These are phyloP conservation scores for Phytophthora kernoviae DNA, from an alignment of 352 stramenopile species.

Conservation along the genomic window DNA sequence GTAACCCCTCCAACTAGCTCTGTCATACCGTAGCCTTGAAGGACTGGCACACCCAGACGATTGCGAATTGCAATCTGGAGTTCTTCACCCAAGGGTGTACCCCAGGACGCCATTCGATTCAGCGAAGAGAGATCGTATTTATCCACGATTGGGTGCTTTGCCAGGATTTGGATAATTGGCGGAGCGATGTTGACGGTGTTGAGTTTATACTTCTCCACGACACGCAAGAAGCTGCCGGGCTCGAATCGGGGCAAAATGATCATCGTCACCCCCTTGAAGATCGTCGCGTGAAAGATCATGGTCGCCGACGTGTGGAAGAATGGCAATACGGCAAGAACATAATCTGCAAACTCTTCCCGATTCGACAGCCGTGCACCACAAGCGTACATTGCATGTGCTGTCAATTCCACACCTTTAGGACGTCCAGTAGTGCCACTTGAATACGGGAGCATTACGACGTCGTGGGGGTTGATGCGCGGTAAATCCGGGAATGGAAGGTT, in stretches of 20 bases:
- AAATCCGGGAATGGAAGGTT: slow-evolving; percentile 20
- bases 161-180: slow-evolving; percentile 74
- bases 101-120: slow-evolving; percentile 69
- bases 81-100: slow-evolving; percentile 79
- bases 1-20: slow-evolving; percentile 42
- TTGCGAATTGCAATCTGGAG: slow-evolving; percentile 57
- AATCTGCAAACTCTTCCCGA: slow-evolving; percentile 36
- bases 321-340: slow-evolving; percentile 74
- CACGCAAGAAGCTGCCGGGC: slow-evolving; percentile 83
- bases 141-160: slow-evolving; percentile 86
- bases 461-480: slow-evolving; percentile 16
- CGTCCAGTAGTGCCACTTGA: slow-evolving; percentile 92
- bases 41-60: slow-evolving; percentile 56
- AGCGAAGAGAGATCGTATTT: slow-evolving; percentile 85
- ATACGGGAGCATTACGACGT: slow-evolving; percentile 76
- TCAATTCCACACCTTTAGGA: slow-evolving; percentile 89
- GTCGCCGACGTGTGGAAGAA: slow-evolving; percentile 96
- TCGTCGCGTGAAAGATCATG: slow-evolving; percentile 79
- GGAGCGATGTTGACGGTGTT: slow-evolving; percentile 62
- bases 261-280: slow-evolving; percentile 76
- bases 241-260: slow-evolving; percentile 93
- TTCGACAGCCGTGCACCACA: slow-evolving; percentile 54
- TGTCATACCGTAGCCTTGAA: slow-evolving; percentile 70
- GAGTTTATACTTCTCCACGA: slow-evolving; percentile 67
- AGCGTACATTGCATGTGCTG: slow-evolving; percentile 80